Percentiles rank a stretch among this genome's conserved stretches.
Evolutionary conservation across 257 asterid genomes (phyloP).

Genomic region (Solanum bulbocastanum): DNA sequence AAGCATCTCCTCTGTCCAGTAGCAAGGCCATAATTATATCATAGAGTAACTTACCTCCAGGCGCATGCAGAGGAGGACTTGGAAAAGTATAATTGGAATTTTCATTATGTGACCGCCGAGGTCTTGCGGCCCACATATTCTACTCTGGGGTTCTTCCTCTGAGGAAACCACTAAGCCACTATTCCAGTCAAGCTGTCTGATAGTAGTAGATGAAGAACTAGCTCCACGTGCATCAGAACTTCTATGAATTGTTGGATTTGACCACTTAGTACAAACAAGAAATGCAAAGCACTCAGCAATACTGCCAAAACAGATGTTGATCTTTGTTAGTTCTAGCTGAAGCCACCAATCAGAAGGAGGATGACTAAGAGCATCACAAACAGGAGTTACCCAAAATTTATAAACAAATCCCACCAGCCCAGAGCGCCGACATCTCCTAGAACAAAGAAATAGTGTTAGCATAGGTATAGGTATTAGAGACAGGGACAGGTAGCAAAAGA

Average conservation of each 20-base stretch:
- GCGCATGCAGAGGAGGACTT: constrained; percentile 88
- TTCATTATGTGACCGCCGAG: constrained; percentile 96
- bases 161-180: constrained; percentile 61
- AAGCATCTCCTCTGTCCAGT: neutral
- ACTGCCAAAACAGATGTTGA: constrained; percentile 28
- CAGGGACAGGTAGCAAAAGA: neutral
- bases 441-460: neutral
- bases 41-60: constrained; percentile 55
- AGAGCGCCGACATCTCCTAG: constrained; percentile 78
- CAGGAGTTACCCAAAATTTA: constrained; percentile 70
- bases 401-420: constrained; percentile 99
- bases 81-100: constrained; percentile 77
- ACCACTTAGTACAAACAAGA: constrained; percentile 99
- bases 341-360: constrained; percentile 7
- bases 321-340: constrained; percentile 14
- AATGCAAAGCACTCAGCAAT: constrained; percentile 97
- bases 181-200: constrained; percentile 74
- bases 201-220: constrained; percentile 59
- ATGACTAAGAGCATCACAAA: constrained; percentile 4
- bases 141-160: constrained; percentile 48
- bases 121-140: constrained; percentile 77
- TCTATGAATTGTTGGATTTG: constrained; percentile 86
- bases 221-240: constrained; percentile 50
- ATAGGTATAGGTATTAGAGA: neutral
- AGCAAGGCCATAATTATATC: neutral